phyloP scores from a whole-genome alignment of 2,329 filamentous ascomycete species.

The Niveomyces coronatus region DNA sequence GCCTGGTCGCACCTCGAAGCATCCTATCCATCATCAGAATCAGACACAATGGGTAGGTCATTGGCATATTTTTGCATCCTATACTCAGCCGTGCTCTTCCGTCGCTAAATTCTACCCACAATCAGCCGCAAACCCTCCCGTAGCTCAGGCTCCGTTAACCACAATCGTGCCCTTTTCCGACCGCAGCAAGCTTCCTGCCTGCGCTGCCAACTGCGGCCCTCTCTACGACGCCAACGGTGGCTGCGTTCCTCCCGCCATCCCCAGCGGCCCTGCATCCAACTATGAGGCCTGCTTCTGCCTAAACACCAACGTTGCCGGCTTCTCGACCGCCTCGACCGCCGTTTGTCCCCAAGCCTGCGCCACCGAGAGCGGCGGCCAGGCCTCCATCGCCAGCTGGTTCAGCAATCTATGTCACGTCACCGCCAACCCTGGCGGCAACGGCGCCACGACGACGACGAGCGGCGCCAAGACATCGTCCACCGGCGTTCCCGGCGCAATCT shows the following conservation, averaged over 20 bases:
- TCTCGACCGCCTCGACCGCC: slow-evolving; percentile 44
- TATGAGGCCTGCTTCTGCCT: slow-evolving; percentile 68
- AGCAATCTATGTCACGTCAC: slow-evolving; percentile 49
- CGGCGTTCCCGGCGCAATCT: background rate
- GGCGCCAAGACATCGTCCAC: background rate
- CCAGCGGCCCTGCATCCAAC: slow-evolving; percentile 35
- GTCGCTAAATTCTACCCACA: background rate
- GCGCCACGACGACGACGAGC: slow-evolving; percentile 11
- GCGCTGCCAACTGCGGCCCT: slow-evolving; percentile 46
- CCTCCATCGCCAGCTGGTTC: slow-evolving; percentile 61
- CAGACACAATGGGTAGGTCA: slow-evolving; percentile 9
- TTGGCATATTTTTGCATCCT: too few species aligned
- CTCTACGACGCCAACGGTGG: slow-evolving; percentile 61
- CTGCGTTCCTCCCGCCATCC: slow-evolving; percentile 52
- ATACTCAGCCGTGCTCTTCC: too few species aligned
- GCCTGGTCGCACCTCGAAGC: too few species aligned
- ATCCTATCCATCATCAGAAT: background rate
- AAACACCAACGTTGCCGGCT: slow-evolving; percentile 45
- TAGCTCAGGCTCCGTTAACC: slow-evolving; percentile 20
- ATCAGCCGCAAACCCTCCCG: background rate
- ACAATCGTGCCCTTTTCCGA: slow-evolving; percentile 46
- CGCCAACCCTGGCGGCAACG: slow-evolving; percentile 14
- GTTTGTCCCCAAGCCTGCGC: slow-evolving; percentile 54
- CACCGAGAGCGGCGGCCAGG: slow-evolving; percentile 29
- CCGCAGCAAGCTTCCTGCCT: slow-evolving; percentile 42